Percentiles rank a stretch among this genome's conserved stretches.
phyloP scores from a whole-genome alignment of 2,329 filamentous ascomycete genomes.

The Aspergillus candidus region DNA sequence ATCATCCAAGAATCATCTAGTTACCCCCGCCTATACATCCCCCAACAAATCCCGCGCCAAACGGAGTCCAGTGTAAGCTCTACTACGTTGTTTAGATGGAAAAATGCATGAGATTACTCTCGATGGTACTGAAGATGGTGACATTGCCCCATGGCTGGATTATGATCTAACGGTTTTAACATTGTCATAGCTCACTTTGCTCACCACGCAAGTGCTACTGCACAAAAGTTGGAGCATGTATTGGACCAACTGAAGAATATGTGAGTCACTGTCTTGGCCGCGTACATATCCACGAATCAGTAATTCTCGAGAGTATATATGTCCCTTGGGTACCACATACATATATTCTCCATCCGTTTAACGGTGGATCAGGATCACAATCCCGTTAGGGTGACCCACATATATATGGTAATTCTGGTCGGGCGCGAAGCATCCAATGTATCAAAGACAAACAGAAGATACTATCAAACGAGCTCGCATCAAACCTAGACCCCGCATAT shows the following conservation, averaged over 20 bases:
- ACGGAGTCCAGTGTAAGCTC: slow-evolving; percentile 19
- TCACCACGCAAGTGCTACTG: slow-evolving; percentile 14
- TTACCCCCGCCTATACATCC: slow-evolving; percentile 21
- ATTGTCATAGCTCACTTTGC: slow-evolving; percentile 19
- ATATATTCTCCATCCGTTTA: no score
- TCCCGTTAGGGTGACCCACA: no score
- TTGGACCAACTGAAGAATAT: slow-evolving; percentile 17
- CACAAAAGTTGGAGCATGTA: slow-evolving; percentile 8
- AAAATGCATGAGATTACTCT: slow-evolving; percentile 23
- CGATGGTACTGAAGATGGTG: slow-evolving; percentile 23
- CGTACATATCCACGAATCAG: no score
- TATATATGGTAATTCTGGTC: no score
- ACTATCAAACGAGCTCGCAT: no score
- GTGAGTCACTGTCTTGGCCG: slow-evolving; percentile 2
- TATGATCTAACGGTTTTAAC: slow-evolving; percentile 7
- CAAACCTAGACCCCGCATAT: no score
- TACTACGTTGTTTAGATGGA: slow-evolving; percentile 17
- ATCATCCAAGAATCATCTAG: slow-evolving; percentile 14
- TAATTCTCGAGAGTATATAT: no score
- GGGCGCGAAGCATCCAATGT: no score
- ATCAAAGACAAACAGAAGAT: no score
- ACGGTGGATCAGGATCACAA: no score
- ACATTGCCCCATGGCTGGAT: neutral
- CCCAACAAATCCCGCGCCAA: slow-evolving; percentile 14
- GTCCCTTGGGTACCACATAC: no score